Base-by-base conservation (phyloP, 805 yeast genomes). In the Hanseniaspora vineae region DNA sequence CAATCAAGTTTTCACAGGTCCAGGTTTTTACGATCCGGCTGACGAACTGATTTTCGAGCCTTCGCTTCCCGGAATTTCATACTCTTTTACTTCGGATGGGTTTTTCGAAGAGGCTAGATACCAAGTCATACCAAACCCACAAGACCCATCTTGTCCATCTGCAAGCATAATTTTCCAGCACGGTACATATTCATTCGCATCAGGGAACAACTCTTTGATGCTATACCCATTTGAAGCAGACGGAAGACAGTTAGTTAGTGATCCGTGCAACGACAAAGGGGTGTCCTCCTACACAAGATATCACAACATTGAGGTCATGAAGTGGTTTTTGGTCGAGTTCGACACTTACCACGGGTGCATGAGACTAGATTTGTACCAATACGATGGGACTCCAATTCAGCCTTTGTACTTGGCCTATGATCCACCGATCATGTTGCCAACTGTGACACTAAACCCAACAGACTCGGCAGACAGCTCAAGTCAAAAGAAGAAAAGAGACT, bases 361-460 rank as follows among this genome's bases (percentile, higher is more conserved):
- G 66, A 75, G 76, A 54, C 74, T 92, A 49, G 80, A 80, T 52
- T 68, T 92, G 50, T 81, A 75, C 66, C 80, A 81, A 67, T 81
- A 75, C 56, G 87, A 82, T 62, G 97, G 97, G 15, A 64, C 84
- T 15, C 78, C 78, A 42, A 66, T 83, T 71, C 90, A 87, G 54
- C 97, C 98, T 0, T 65, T 92, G 58, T 92, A 87, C 65, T 73
- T 92, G 63, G 96, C 94, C 2, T 92, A 89, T 69, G 76, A 76
- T 57, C 98, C 98, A 6, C 94, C 98, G 10, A 73, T 84, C 76
- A 92, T 92, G 98, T 76, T 92, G 51, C 98, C 98, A 19, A 92
- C 97, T 0, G 66, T 62, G 46, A 89, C 97, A 0, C 68, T 92
- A 72, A 90, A 89, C 65, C 98, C 98, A 19, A 54, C 71, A 5